These are phyloP conservation scores for Phytophthora pini DNA, from an alignment of 352 stramenopile genomes.

Conservation along the genomic window DNA sequence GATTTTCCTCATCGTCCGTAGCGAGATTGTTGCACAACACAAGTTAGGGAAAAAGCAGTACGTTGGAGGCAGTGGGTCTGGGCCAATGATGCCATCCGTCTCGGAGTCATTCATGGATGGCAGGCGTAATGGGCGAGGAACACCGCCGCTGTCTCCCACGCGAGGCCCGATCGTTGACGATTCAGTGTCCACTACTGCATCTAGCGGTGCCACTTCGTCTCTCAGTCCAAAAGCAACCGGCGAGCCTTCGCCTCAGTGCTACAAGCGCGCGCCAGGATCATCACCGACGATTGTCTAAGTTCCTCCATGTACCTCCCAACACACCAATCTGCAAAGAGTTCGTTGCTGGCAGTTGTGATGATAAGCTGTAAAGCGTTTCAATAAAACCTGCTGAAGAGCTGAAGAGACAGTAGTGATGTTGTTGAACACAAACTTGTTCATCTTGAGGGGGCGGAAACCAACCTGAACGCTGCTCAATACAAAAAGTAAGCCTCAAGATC, in stretches of 20 bases:
- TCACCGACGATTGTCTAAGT: slow-evolving; percentile 46
- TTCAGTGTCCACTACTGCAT: slow-evolving; percentile 15
- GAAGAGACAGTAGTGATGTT: slow-evolving; percentile 11
- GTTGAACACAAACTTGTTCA: not conserved
- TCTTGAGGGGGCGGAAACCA: slow-evolving; percentile 14
- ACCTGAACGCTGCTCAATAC: not conserved
- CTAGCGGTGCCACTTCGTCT: slow-evolving; percentile 15
- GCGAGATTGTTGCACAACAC: slow-evolving; percentile 45
- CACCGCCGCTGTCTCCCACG: slow-evolving; percentile 33
- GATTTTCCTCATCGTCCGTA: slow-evolving; percentile 57
- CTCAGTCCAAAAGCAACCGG: slow-evolving; percentile 39
- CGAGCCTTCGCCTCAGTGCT: slow-evolving; percentile 49
- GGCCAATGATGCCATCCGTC: slow-evolving; percentile 31
- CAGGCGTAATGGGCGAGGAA: slow-evolving; percentile 30
- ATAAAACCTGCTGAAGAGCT: slow-evolving; percentile 1
- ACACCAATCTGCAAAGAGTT: slow-evolving; percentile 3
- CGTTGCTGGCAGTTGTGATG: too few species aligned
- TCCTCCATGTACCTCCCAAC: slow-evolving; percentile 4
- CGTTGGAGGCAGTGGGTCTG: not conserved
- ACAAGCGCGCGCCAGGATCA: slow-evolving; percentile 63
- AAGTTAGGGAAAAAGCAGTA: slow-evolving; percentile 37
- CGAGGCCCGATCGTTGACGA: slow-evolving; percentile 31
- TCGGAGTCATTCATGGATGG: slow-evolving; percentile 27
- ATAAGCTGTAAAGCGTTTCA: slow-evolving; percentile 13
- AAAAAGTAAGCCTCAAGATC: slow-evolving; percentile 1